These are phyloP conservation scores for Tylopilus rubrobrunneus DNA, from an alignment of 768 basidiomycete species.

Conservation along the genomic window DNA sequence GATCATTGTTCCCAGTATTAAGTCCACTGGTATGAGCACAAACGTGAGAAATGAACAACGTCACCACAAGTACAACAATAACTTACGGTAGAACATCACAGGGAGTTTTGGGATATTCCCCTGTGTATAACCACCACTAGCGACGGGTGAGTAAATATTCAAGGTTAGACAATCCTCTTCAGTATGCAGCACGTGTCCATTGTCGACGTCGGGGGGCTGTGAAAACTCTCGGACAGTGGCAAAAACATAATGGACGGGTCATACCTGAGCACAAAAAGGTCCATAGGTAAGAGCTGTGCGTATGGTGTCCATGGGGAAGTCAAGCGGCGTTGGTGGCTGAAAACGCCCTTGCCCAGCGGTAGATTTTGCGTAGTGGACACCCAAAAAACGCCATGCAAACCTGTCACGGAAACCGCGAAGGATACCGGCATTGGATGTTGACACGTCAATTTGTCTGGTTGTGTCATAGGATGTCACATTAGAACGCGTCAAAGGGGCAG, in stretches of 20 bases:
- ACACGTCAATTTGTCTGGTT: slow-evolving; percentile 11
- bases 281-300: slow-evolving; percentile 11
- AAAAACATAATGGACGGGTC: neutral
- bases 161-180: slow-evolving; percentile 20
- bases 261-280: slow-evolving; percentile 18
- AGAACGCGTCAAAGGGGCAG: slow-evolving; percentile 16
- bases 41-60: neutral
- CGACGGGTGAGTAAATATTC: slow-evolving; percentile 18
- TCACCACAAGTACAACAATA: neutral
- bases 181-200: slow-evolving; percentile 4
- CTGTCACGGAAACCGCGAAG: slow-evolving; percentile 18
- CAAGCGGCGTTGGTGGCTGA: slow-evolving; percentile 9
- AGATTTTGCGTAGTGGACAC: slow-evolving; percentile 13
- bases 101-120: slow-evolving; percentile 8
- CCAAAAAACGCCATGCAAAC: slow-evolving; percentile 18
- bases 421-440: slow-evolving; percentile 14
- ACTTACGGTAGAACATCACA: slow-evolving; percentile 20
- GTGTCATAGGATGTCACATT: slow-evolving; percentile 17
- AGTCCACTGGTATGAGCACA: slow-evolving; percentile 9
- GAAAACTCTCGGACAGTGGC: neutral
- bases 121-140: neutral
- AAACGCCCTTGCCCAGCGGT: slow-evolving; percentile 9
- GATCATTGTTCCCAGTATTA: slow-evolving; percentile 13
- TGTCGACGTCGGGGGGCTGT: slow-evolving; percentile 14
- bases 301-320: slow-evolving; percentile 1